Conservation (phyloP, 352 stramenopile species). For the Elongisporangium undulatum region DNA sequence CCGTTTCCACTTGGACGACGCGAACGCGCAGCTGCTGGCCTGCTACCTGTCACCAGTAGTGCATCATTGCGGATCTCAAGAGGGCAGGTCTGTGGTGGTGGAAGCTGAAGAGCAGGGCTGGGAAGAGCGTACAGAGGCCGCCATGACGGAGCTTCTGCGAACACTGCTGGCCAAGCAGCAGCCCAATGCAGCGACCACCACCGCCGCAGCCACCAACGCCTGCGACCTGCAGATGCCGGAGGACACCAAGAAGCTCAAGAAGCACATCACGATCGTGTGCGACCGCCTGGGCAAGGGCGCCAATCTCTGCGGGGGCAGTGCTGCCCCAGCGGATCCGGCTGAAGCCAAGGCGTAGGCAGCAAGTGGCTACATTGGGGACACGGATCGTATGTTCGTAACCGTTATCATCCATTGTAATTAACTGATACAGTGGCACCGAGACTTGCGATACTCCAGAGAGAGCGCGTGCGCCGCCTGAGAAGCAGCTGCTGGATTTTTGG, state of each 20-base stretch:
- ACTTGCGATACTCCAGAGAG: neutral
- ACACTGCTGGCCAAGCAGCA: conserved; percentile 71
- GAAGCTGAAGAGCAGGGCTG: conserved; percentile 62
- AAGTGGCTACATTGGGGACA: neutral
- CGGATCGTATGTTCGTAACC: neutral
- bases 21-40: conserved; percentile 53
- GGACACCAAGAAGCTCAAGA: conserved; percentile 87
- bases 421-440: neutral
- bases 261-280: conserved; percentile 89
- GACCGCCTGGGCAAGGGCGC: conserved; percentile 84
- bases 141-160: conserved; percentile 83
- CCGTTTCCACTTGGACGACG: conserved; percentile 71
- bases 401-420: neutral
- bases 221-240: conserved; percentile 61
- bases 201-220: conserved; percentile 15
- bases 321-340: neutral
- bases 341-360: neutral
- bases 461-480: neutral
- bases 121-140: conserved; percentile 82
- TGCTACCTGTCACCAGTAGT: conserved; percentile 68
- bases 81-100: conserved; percentile 22
- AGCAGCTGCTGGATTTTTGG: neutral
- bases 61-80: conserved; percentile 17
- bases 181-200: conserved; percentile 13
- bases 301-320: conserved; percentile 12